phyloP scores from a whole-genome alignment of 805 yeast species.

The Saccharomycopsis sp. region DNA sequence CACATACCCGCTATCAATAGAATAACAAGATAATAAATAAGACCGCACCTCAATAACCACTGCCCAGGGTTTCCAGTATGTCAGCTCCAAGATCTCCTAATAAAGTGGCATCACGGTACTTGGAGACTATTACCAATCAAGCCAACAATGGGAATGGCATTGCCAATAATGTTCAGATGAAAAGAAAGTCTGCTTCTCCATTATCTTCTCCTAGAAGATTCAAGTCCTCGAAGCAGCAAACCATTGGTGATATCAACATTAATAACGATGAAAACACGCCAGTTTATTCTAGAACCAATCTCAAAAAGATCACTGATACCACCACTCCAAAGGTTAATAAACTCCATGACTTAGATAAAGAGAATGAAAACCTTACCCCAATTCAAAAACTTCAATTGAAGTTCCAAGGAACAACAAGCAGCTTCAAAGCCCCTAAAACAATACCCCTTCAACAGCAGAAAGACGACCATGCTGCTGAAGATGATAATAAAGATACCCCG shows the following conservation, averaged over 20 bases:
- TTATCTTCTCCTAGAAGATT: constrained; percentile 9
- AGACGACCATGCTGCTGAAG: background rate
- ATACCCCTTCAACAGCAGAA: background rate
- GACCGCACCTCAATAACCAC: too few species aligned
- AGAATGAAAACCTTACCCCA: constrained; percentile 4
- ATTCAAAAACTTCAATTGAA: constrained; percentile 10
- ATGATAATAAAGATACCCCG: background rate
- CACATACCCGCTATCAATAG: too few species aligned
- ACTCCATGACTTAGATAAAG: background rate
- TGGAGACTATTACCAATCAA: constrained; percentile 16
- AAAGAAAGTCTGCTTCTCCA: constrained; percentile 9
- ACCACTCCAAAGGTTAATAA: background rate
- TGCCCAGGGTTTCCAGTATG: background rate
- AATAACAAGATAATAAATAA: too few species aligned
- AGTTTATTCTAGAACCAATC: constrained; percentile 8
- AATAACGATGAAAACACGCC: background rate
- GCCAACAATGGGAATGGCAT: constrained; percentile 1
- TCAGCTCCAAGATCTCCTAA: background rate
- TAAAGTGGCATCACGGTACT: constrained; percentile 15
- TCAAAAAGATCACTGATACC: background rate
- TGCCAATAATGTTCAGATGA: background rate
- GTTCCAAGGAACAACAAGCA: background rate
- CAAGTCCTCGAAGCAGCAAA: constrained; percentile 1
- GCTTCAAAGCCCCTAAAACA: background rate
- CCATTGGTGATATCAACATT: background rate